These are phyloP conservation scores for Saccharomycopsis sp. DNA, from an alignment of 805 yeast genomes.

Conservation along the genomic window DNA sequence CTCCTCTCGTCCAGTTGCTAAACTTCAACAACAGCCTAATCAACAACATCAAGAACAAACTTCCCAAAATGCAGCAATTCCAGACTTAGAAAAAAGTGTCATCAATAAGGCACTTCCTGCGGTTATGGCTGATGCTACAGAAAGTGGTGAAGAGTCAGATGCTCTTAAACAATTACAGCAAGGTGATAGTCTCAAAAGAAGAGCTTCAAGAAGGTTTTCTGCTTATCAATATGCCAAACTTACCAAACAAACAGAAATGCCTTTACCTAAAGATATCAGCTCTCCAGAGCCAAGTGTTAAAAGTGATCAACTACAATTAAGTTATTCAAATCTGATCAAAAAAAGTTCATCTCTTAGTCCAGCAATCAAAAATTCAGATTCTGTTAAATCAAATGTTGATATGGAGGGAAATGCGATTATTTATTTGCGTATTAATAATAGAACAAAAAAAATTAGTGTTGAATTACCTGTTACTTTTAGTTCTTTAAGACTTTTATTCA, in stretches of 20 bases:
- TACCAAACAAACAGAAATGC: conserved; percentile 16
- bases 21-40: too few species aligned
- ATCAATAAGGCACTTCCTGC: neutral
- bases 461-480: conserved; percentile 27
- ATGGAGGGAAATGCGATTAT: conserved; percentile 19
- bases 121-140: neutral
- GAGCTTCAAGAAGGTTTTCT: conserved; percentile 89
- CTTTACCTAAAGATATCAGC: conserved; percentile 15
- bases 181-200: conserved; percentile 73
- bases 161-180: conserved; percentile 73
- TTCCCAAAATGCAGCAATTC: neutral
- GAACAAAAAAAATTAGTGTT: conserved; percentile 41
- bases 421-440: conserved; percentile 40
- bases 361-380: neutral
- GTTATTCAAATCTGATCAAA: too few species aligned
- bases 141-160: conserved; percentile 27
- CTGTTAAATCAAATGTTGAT: neutral
- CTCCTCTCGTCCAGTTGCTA: neutral
- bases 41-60: too few species aligned
- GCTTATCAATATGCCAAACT: conserved; percentile 86
- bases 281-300: neutral
- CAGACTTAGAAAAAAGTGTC: too few species aligned
- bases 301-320: neutral
- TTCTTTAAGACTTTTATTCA: conserved; percentile 58
- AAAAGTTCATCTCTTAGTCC: too few species aligned